Conservation (phyloP, 2,329 filamentous ascomycete genomes). For the Penicillium sp. region DNA sequence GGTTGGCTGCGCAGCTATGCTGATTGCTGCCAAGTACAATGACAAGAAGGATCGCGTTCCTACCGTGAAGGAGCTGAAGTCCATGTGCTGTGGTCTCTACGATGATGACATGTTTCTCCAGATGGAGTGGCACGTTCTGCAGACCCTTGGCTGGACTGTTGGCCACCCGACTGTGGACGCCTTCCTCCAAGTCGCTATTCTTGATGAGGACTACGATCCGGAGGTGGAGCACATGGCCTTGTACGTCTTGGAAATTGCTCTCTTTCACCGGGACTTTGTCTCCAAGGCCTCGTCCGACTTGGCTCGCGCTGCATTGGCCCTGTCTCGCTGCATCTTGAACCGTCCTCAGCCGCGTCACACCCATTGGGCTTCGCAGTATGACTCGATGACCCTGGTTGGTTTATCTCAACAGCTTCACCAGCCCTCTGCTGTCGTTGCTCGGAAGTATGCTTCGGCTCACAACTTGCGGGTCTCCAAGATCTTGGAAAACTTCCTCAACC, state of each 20-base stretch:
- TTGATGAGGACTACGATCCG: slow-evolving; percentile 66
- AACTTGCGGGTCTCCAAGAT: slow-evolving; percentile 59
- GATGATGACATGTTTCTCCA: slow-evolving; percentile 99
- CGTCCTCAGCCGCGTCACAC: slow-evolving; percentile 68
- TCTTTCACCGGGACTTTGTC: slow-evolving; percentile 96
- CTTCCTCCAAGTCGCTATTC: slow-evolving; percentile 80
- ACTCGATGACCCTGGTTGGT: slow-evolving; percentile 51
- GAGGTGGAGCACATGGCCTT: slow-evolving; percentile 92
- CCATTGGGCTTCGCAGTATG: slow-evolving; percentile 61
- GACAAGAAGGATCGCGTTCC: slow-evolving; percentile 99
- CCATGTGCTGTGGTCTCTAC: slow-evolving; percentile 98
- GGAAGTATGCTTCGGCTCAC: slow-evolving; percentile 63
- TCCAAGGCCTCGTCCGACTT: slow-evolving; percentile 86
- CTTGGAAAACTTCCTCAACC: slow-evolving; percentile 61
- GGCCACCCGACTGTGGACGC: slow-evolving; percentile 94
- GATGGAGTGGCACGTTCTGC: slow-evolving; percentile 99
- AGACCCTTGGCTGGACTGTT: slow-evolving; percentile 93
- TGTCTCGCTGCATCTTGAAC: slow-evolving; percentile 79
- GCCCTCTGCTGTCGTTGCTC: slow-evolving; percentile 60
- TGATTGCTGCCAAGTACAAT: slow-evolving; percentile 97
- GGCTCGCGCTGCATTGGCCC: slow-evolving; percentile 76
- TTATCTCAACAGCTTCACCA: slow-evolving; percentile 61
- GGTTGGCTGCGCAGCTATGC: slow-evolving; percentile 87
- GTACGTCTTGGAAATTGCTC: slow-evolving; percentile 89
- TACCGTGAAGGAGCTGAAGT: slow-evolving; percentile 92